Evolutionary conservation across 2,329 filamentous ascomycete genomes (phyloP), one percentile per base, ranked within the genome.

Genomic region (Zarea fungicola): DNA sequence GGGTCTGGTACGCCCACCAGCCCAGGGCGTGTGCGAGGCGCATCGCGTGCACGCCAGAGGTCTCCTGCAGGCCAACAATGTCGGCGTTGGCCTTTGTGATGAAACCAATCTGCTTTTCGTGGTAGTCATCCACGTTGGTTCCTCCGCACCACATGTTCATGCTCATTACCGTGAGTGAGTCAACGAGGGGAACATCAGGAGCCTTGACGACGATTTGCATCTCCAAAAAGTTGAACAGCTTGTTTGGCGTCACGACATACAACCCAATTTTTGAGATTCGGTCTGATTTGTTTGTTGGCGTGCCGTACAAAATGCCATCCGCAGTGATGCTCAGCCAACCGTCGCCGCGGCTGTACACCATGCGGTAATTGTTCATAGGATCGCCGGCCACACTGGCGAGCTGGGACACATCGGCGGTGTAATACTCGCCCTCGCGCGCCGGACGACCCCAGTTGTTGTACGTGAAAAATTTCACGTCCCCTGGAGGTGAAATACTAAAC

Each of bases 81-180:
- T 72, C 69, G 13, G 58, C 62, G 10, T 62, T 59, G 7, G 34
- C 56, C 2, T 57, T 53, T 19, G 54, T 52, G 5, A 72, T 56
- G 52, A 65, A 65, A 1, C 49, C 53, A 11, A 71, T 54, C 48
- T 72, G 68, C 58, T 71, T 72, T 31, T 55, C 55, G 50, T 70
- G 65, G 49, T 63, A 66, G 49, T 63, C 54, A 16, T 62, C 61
- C n/a, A 71, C 61, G 8, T 57, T 50, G 2, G 60, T 61, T 35
- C 67, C 69, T 6, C 66, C 65, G 29, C 58, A 50, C 69, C 70
- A 72, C 43, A 72, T 56, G 55, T 72, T 72, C 48, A 61, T 63
- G 5, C 64, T 60, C 45, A 72, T 55, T 6, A 72, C 62, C 35
- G 57, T 59, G 23, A 72, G 55, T 19, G 63, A 36, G 7, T 60